Conservation (phyloP, 2,329 filamentous ascomycete genomes). For the Alternaria viburni region DNA sequence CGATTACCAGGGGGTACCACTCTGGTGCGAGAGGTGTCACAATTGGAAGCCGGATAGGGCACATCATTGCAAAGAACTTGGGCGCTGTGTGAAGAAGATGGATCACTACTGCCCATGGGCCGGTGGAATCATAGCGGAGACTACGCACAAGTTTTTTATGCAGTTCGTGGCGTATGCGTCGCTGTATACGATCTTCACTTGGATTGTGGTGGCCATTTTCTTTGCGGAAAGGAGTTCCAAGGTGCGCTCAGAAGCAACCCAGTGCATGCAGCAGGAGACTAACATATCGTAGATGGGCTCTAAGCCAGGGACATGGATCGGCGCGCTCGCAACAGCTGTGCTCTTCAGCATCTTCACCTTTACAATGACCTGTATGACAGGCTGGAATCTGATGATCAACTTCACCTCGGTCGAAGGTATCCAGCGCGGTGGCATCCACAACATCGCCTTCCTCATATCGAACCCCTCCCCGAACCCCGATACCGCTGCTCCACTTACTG, state of each 20-base stretch:
- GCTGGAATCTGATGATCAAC: conserved; percentile 74
- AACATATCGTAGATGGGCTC: conserved; percentile 22
- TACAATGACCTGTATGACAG: conserved; percentile 76
- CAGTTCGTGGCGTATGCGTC: conserved; percentile 81
- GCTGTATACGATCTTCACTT: conserved; percentile 68
- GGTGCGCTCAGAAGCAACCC: conserved; percentile 41
- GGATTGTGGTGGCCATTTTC: conserved; percentile 70
- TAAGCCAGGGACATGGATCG: conserved; percentile 60
- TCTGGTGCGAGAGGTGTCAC: conserved; percentile 83
- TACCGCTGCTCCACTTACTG: conserved; percentile 6
- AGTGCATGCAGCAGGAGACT: not conserved
- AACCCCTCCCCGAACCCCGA: conserved; percentile 17
- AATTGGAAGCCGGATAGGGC: conserved; percentile 88
- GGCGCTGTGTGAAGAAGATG: conserved; percentile 85
- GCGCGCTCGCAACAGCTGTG: conserved; percentile 68
- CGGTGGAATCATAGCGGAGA: conserved; percentile 89
- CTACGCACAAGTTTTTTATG: conserved; percentile 87
- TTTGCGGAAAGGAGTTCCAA: conserved; percentile 61
- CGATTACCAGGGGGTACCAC: conserved; percentile 77
- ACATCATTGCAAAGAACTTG: conserved; percentile 84
- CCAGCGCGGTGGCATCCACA: conserved; percentile 65
- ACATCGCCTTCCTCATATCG: conserved; percentile 70
- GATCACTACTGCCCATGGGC: conserved; percentile 97
- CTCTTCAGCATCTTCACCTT: conserved; percentile 83
- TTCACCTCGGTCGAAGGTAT: conserved; percentile 85